Evolutionary conservation across 495 filamentous ascomycete genomes (phyloP).

Genomic region (Trichoderma reesei): DNA sequence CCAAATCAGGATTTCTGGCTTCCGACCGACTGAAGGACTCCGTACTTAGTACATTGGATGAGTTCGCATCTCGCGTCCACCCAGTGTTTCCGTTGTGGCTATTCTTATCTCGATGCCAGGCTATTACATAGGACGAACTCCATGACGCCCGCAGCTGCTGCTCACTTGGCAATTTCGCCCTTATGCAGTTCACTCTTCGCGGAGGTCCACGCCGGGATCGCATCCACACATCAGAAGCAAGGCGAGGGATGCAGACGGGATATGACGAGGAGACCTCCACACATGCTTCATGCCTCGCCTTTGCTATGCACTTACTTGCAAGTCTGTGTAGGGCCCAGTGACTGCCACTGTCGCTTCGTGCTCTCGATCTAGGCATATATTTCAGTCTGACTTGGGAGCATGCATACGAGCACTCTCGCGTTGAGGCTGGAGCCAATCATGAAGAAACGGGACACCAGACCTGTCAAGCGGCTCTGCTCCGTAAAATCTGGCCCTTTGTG

Average conservation of each 20-base stretch:
- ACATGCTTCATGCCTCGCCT: not conserved
- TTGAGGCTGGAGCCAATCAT: too few relatives aligned
- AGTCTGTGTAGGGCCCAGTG: not conserved
- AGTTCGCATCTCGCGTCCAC: not conserved
- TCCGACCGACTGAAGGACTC: too few relatives aligned
- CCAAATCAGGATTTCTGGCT: conserved; percentile 1
- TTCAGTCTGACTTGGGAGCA: too few relatives aligned
- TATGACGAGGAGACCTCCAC: not conserved
- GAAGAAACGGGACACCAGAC: too few relatives aligned
- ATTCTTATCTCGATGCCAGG: not conserved
- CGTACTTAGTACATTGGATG: not conserved
- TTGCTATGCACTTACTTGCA: not conserved
- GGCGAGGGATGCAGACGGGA: not conserved
- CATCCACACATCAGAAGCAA: not conserved
- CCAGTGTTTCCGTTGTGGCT: not conserved
- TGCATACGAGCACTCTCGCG: too few relatives aligned
- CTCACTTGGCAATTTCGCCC: not conserved
- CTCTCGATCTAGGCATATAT: too few relatives aligned
- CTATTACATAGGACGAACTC: too few relatives aligned
- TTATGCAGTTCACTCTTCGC: not conserved
- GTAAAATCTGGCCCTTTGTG: not conserved
- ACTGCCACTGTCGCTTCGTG: too few relatives aligned
- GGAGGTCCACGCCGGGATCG: not conserved
- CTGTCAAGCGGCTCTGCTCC: not conserved
- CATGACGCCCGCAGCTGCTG: too few relatives aligned